Conservation (phyloP, 1,139 yeast genomes). For the Yamadazyma siamensis region DNA sequence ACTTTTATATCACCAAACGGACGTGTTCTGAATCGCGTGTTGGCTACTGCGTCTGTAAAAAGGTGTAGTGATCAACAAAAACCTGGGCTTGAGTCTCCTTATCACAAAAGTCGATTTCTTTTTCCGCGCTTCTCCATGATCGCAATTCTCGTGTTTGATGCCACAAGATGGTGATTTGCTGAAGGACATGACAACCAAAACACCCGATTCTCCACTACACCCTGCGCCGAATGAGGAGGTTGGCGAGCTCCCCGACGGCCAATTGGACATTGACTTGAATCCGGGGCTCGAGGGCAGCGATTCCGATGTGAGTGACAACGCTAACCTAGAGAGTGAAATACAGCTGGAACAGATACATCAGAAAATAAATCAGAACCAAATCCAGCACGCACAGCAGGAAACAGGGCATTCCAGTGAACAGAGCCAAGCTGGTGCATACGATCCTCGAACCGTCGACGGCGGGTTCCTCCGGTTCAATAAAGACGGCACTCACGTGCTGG, state of each 20-base stretch:
- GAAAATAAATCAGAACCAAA: neutral
- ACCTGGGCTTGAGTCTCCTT: constrained; percentile 1
- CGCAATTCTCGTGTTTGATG: constrained; percentile 5
- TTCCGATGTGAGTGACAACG: constrained; percentile 5
- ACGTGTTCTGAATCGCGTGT: no score
- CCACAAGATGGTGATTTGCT: constrained; percentile 6
- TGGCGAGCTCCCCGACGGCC: constrained; percentile 27
- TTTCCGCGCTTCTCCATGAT: constrained; percentile 3
- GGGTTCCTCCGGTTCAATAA: no score
- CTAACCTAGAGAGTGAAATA: neutral
- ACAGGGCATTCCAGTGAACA: no score
- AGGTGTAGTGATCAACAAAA: neutral
- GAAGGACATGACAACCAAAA: constrained; percentile 2
- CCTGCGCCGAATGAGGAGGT: constrained; percentile 47
- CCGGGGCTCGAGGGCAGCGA: constrained; percentile 33
- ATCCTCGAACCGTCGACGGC: no score
- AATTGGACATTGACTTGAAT: constrained; percentile 34
- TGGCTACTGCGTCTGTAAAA: neutral
- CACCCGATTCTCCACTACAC: constrained; percentile 48
- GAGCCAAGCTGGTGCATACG: no score
- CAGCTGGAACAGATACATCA: neutral
- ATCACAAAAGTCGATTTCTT: constrained; percentile 2
- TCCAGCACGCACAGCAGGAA: no score
- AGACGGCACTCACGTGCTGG: no score
- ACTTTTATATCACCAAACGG: no score